phyloP scores from a whole-genome alignment of 495 filamentous ascomycete genomes.

The Daldinia childiae region DNA sequence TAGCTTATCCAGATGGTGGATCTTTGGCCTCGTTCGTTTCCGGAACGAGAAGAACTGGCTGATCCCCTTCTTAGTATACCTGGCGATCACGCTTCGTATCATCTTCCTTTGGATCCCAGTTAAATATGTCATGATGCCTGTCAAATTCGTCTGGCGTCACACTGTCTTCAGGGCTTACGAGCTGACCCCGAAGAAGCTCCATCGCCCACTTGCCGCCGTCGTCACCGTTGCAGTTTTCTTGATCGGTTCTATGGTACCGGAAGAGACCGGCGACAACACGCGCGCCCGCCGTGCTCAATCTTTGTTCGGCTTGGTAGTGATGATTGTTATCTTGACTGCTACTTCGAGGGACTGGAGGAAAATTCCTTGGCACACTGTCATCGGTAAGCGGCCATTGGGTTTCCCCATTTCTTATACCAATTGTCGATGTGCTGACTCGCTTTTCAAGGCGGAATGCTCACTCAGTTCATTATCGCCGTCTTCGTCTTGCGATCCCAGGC shows the following conservation, averaged over 20 bases:
- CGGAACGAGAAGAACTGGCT: conserved; percentile 81
- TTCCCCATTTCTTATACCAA: not conserved
- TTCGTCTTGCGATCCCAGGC: conserved; percentile 84
- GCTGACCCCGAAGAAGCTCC: conserved; percentile 68
- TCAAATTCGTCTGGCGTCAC: conserved; percentile 71
- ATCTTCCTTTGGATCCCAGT: conserved; percentile 78
- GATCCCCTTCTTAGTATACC: conserved; percentile 83
- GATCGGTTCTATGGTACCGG: conserved; percentile 76
- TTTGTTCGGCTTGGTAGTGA: conserved; percentile 80
- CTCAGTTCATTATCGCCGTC: conserved; percentile 86
- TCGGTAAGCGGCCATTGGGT: conserved; percentile 51
- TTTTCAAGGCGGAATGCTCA: conserved; percentile 73
- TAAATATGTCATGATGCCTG: conserved; percentile 69
- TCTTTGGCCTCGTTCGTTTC: conserved; percentile 77
- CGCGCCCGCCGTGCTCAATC: conserved; percentile 80
- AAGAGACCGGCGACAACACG: conserved; percentile 77
- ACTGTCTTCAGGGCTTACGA: conserved; percentile 64
- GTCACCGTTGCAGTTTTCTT: conserved; percentile 74
- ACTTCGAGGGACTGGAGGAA: conserved; percentile 76
- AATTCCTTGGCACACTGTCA: conserved; percentile 88
- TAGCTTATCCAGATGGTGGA: conserved; percentile 77
- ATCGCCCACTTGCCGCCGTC: conserved; percentile 66
- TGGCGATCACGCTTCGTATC: conserved; percentile 76
- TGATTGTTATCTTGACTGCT: conserved; percentile 69
- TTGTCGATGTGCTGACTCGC: conserved; percentile 8